Base-by-base conservation (phyloP, 192 early-diverging fungal genomes). In the Phlyctochytrium arcticum region DNA sequence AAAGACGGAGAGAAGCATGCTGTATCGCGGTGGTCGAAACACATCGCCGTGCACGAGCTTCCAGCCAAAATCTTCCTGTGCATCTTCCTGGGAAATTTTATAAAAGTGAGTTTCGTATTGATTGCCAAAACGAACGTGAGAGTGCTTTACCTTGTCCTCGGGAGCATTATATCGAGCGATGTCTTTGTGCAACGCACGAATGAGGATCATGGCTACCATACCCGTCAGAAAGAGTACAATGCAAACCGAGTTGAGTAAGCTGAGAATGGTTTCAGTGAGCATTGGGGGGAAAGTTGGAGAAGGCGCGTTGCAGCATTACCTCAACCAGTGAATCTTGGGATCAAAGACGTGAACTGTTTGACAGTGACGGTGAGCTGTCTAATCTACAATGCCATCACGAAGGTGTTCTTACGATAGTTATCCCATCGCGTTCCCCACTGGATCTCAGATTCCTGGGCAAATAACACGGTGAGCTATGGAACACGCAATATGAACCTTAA, bases 11-110 rank as follows among this genome's bases (percentile, higher is more conserved):
- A 85, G 65, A 17, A 80, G 62, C 75, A 78, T 78, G 31, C 54
- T 29, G 24, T 74, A 59, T 19, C 39, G 37, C 15, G 84, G 84
- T 0, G 82, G 58, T 27, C 84, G 60, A 69, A 85, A 85, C 29
- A 85, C 80, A 62, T 85, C 84, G 27, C 77, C 84, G 61, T 85
- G 84, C 17, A 85, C 79, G 27, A 85, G 68, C 66, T 85, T 85
- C 84, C 84, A 85, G 36, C 84, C 84, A 67, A 84, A 85, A 48
- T 85, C 82, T 68, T 84, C 81, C 39, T 85, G 79, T 8, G 64
- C 70, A 50, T 78, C 84, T n/a, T 85, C 84, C 71, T 70, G 29
- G 8, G 12, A 32, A 12, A 53, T 27, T 12, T 51, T 26, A 24
- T 12, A 26, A 19, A 23, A 24, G 27, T n/a, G n/a, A n/a, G n/a